Percentiles rank a stretch among this genome's conserved stretches.
These are phyloP conservation scores for Scheffersomyces titani DNA, from an alignment of 1,139 yeast genomes.

Conservation along the genomic window DNA sequence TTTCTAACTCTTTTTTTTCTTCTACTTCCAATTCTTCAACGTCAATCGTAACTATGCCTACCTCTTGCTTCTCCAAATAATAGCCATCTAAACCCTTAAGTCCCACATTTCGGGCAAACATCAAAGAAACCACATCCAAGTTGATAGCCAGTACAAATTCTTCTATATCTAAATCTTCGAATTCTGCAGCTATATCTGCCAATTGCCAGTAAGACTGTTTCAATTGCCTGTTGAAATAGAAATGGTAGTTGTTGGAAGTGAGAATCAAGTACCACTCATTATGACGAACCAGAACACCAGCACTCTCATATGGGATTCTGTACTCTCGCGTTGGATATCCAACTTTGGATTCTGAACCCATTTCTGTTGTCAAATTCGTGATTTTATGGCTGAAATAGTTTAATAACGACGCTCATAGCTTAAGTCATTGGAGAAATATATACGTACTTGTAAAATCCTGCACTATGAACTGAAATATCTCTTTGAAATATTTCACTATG, in stretches of 20 bases:
- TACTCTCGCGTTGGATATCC: not conserved
- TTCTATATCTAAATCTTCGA: slow-evolving; percentile 15
- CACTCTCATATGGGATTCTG: not conserved
- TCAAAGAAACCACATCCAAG: slow-evolving; percentile 31
- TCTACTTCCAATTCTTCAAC: slow-evolving; percentile 5
- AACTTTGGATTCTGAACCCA: not conserved
- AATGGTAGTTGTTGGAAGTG: slow-evolving; percentile 29
- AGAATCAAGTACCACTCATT: slow-evolving; percentile 33
- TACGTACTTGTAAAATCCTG: not conserved
- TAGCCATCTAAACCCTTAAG: slow-evolving; percentile 10
- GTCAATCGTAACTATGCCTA: slow-evolving; percentile 3
- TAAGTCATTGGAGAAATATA: not conserved
- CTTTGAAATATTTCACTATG: not conserved
- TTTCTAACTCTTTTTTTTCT: slow-evolving; percentile 8
- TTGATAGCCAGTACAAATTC: slow-evolving; percentile 21
- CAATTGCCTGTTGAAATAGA: slow-evolving; percentile 27
- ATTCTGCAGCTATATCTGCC: slow-evolving; percentile 20
- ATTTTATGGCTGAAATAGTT: not conserved
- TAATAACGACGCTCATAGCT: not conserved
- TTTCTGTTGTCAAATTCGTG: not conserved
- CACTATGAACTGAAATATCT: not conserved
- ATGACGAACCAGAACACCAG: not conserved
- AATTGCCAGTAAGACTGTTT: slow-evolving; percentile 37
- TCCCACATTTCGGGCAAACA: slow-evolving; percentile 36
- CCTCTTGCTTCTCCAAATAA: slow-evolving; percentile 1